Conservation (phyloP, 805 yeast genomes). For the Yueomyces sinensis region DNA sequence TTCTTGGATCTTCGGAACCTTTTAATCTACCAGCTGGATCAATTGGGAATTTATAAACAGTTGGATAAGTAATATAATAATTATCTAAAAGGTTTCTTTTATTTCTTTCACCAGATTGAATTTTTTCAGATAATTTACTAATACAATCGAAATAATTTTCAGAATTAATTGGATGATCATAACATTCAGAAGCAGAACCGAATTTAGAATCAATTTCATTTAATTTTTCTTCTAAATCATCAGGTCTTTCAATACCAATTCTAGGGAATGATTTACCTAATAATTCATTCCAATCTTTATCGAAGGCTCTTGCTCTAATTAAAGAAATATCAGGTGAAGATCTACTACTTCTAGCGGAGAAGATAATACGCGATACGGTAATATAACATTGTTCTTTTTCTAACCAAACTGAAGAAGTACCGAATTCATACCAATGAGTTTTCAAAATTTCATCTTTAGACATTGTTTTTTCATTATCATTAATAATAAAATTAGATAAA, state of each 20-base stretch:
- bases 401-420: slow-evolving; percentile 43
- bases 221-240: background rate
- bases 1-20: slow-evolving; percentile 9
- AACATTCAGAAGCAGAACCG: background rate
- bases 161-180: slow-evolving; percentile 1
- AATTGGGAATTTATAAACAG: slow-evolving; percentile 4
- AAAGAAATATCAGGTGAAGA: slow-evolving; percentile 6
- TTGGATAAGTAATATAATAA: slow-evolving; percentile 7
- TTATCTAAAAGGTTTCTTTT: slow-evolving; percentile 2
- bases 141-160: slow-evolving; percentile 11
- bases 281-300: slow-evolving; percentile 1
- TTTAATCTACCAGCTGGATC: slow-evolving; percentile 4
- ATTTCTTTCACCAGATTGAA: slow-evolving; percentile 6
- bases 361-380: slow-evolving; percentile 32
- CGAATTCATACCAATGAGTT: slow-evolving; percentile 31
- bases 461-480: slow-evolving; percentile 3
- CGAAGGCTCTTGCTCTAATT: background rate
- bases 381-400: slow-evolving; percentile 37
- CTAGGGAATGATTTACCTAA: background rate
- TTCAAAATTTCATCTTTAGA: slow-evolving; percentile 4
- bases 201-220: slow-evolving; percentile 1
- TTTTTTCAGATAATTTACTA: slow-evolving; percentile 5
- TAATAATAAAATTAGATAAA: slow-evolving; percentile 1
- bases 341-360: slow-evolving; percentile 22
- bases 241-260: slow-evolving; percentile 3